Base-by-base conservation (phyloP, 2,329 filamentous ascomycete genomes). In the Trichoderma aggressivum region DNA sequence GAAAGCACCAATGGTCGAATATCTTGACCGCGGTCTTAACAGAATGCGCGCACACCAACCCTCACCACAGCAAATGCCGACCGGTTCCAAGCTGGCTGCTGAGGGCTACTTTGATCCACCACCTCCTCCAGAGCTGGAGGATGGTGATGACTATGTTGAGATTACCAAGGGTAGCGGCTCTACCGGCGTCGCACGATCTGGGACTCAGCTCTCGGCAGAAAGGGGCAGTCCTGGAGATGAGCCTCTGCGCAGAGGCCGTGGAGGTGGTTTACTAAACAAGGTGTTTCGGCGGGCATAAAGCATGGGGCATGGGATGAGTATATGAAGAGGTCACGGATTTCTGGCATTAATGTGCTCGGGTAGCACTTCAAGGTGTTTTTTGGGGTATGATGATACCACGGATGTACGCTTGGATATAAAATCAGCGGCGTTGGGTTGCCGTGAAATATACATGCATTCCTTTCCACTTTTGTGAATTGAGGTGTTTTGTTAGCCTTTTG, bases 1-100 rank as follows among this genome's bases (percentile, higher is more conserved):
- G 18, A 85, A 84, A 74, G 83, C 83, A 8, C 82, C 84, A 53
- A 82, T 86, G 77, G 81, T 86, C n/a, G 81, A 82, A 67, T 83
- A 85, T 72, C 81, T 88, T 36, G 82, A 85, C 70, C 80, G 82
- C 63, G 83, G 83, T 8, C 77, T 85, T 26, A 78, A 78, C n/a
- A 84, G 84, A 75, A 82, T 86, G 75, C 81, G 83, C 59, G 79
- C 74, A 61, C 66, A 73, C 12, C 74, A 76, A 21, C 58, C 74
- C 34, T 47, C 73, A 43, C 64, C 75, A 24, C 72, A 75, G 34
- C 59, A 74, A 18, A 60, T 70, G 26, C 70, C 75, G 4, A 75
- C 78, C 63, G 76, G 76, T 63, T 76, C 77, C 61, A 82, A 82
- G 73, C 60, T 79, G 8, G 75, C 74, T 10, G 75, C 75, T 2